These are phyloP conservation scores for Kluyveromyces marxianus DNA, from an alignment of 1,139 yeast species.

Conservation along the genomic window DNA sequence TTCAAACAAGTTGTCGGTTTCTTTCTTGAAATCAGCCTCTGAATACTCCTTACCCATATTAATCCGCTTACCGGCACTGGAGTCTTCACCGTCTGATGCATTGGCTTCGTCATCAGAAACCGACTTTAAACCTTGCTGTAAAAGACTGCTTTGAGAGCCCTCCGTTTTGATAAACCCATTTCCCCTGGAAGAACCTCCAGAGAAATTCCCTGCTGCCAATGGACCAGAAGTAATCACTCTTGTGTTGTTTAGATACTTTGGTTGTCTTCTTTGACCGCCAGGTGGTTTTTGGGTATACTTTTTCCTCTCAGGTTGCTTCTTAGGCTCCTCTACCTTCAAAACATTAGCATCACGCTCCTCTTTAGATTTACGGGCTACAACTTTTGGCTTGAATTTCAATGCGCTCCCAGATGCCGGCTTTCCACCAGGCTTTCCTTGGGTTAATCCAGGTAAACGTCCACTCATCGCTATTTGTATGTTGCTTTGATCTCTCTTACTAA, in stretches of 20 bases:
- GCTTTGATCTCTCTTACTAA: background rate
- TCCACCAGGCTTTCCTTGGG: slow-evolving; percentile 15
- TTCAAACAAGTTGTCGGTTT: slow-evolving; percentile 33
- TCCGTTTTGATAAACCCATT: slow-evolving; percentile 25
- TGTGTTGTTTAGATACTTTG: slow-evolving; percentile 49
- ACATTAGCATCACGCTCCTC: slow-evolving; percentile 78
- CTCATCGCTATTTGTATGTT: slow-evolving; percentile 16
- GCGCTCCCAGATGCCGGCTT: slow-evolving; percentile 38
- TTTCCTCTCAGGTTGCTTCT: slow-evolving; percentile 15
- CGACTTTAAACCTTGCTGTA: slow-evolving; percentile 27
- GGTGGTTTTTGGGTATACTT: slow-evolving; percentile 24
- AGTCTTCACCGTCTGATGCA: slow-evolving; percentile 22
- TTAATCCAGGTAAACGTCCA: slow-evolving; percentile 30
- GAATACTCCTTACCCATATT: slow-evolving; percentile 56
- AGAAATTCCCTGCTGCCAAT: slow-evolving; percentile 56
- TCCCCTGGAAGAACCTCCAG: slow-evolving; percentile 22
- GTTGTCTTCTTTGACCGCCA: slow-evolving; percentile 35
- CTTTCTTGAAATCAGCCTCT: slow-evolving; percentile 33
- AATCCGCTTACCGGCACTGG: slow-evolving; percentile 34
- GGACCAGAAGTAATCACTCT: slow-evolving; percentile 69
- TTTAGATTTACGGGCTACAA: slow-evolving; percentile 70
- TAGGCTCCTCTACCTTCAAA: slow-evolving; percentile 44
- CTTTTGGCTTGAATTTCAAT: slow-evolving; percentile 72
- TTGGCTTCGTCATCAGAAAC: slow-evolving; percentile 28
- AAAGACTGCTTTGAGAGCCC: slow-evolving; percentile 20